Evolutionary conservation across 164 flowering plant species (phyloP).

Genomic region (Litsea cubeba): DNA sequence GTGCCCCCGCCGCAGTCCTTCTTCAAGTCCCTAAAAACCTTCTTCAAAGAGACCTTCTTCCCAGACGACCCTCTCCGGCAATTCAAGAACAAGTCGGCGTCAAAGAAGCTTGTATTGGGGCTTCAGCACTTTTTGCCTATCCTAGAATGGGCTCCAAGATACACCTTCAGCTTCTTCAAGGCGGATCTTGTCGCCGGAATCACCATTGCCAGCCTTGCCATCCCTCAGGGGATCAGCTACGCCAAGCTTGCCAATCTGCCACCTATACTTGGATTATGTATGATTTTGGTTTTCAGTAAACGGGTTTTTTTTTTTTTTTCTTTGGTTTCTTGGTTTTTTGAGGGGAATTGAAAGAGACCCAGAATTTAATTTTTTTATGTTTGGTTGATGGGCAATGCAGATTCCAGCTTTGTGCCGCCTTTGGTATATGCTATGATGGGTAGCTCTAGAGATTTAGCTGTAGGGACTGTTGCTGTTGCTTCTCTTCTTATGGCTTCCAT

Average conservation of each 20-base stretch:
- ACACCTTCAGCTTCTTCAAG: constrained; percentile 55
- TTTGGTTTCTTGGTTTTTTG: not conserved
- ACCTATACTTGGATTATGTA: constrained; percentile 87
- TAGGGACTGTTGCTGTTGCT: constrained; percentile 93
- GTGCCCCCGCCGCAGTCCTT: constrained; percentile 82
- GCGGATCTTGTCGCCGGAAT: constrained; percentile 80
- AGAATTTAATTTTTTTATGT: not conserved
- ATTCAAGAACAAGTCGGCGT: constrained; percentile 58
- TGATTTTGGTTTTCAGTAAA: constrained; percentile 15
- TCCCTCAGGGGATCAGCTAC: constrained; percentile 96
- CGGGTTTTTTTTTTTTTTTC: not conserved
- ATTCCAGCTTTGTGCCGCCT: constrained; percentile 97
- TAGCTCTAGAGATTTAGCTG: constrained; percentile 94
- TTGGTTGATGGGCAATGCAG: constrained; percentile 28
- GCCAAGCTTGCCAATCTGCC: constrained; percentile 93
- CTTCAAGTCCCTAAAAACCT: constrained; percentile 35
- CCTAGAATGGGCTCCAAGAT: constrained; percentile 84
- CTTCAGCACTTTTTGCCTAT: constrained; percentile 71
- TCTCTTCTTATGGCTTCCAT: constrained; percentile 78
- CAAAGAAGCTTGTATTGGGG: constrained; percentile 36
- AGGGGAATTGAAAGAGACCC: not conserved
- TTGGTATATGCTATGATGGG: constrained; percentile 95
- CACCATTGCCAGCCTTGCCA: constrained; percentile 98
- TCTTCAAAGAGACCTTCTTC: constrained; percentile 79
- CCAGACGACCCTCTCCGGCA: constrained; percentile 90